These are phyloP conservation scores for Termitomyces sp. DNA, from an alignment of 768 basidiomycete genomes.

Conservation along the genomic window DNA sequence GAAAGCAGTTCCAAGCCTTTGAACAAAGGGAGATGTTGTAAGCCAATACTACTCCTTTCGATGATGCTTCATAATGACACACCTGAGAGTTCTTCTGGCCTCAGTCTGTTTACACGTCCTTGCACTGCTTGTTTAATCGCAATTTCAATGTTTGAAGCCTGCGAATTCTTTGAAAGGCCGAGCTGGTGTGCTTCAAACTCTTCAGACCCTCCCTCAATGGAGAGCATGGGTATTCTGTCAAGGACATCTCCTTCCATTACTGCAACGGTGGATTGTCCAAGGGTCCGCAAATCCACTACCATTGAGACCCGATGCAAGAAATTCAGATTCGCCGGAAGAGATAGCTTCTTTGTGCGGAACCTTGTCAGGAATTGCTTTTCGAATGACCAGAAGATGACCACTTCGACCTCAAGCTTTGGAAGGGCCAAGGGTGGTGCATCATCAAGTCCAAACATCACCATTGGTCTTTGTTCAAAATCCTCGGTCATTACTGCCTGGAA, in stretches of 20 bases:
- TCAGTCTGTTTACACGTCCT: too few species aligned
- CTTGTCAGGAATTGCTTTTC: background rate
- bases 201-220: background rate
- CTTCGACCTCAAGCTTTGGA: background rate
- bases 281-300: background rate
- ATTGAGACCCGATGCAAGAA: background rate
- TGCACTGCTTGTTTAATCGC: too few species aligned
- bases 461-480: background rate
- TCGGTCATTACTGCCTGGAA: background rate
- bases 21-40: too few species aligned
- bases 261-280: background rate
- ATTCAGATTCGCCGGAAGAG: slow-evolving; percentile 1
- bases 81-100: too few species aligned
- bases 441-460: background rate
- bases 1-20: too few species aligned
- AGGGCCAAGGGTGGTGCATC: background rate
- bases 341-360: background rate
- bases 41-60: too few species aligned
- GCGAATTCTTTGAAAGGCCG: too few species aligned
- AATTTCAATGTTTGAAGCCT: too few species aligned
- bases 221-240: background rate
- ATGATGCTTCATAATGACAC: too few species aligned
- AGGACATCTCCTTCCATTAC: background rate
- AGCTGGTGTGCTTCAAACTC: background rate
- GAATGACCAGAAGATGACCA: background rate